These are phyloP conservation scores for Coemansia sp. DNA, from an alignment of 192 early-diverging fungal species.

Conservation along the genomic window DNA sequence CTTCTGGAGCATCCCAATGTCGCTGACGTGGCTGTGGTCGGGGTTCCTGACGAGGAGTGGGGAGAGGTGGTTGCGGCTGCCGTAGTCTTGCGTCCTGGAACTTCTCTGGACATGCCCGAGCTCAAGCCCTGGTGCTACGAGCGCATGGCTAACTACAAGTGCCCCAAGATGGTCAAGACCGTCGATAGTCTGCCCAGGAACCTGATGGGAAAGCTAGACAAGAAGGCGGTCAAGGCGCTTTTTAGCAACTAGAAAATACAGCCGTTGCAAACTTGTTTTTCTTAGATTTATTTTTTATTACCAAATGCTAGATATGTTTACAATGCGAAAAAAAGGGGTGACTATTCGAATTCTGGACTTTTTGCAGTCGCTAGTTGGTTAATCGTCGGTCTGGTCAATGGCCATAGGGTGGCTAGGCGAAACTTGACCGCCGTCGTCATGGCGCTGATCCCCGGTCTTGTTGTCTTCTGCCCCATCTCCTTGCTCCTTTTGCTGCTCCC, in stretches of 20 bases:
- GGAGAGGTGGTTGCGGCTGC: slow-evolving; percentile 75
- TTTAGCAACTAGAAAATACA: slow-evolving; percentile 38
- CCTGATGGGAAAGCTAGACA: slow-evolving; percentile 87
- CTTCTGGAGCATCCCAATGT: slow-evolving; percentile 64
- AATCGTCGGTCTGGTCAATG: no score
- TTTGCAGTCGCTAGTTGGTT: no score
- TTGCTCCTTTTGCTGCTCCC: neutral
- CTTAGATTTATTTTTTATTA: neutral
- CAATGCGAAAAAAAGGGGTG: no score
- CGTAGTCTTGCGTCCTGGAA: slow-evolving; percentile 50
- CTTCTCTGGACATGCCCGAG: slow-evolving; percentile 21
- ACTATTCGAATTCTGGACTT: no score
- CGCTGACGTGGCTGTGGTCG: slow-evolving; percentile 71
- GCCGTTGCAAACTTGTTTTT: no score
- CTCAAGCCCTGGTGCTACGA: slow-evolving; percentile 59
- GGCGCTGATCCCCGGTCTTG: no score
- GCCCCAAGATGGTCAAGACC: slow-evolving; percentile 59
- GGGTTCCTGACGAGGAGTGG: slow-evolving; percentile 72
- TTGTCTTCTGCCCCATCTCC: no score
- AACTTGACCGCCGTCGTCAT: no score
- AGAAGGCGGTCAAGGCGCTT: slow-evolving; percentile 65
- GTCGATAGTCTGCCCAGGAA: slow-evolving; percentile 72
- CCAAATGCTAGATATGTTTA: no score
- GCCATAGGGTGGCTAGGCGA: no score
- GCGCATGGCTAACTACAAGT: slow-evolving; percentile 74